Percentiles rank a stretch among this genome's conserved stretches.
These are phyloP conservation scores for Wakefieldia striispora DNA, from an alignment of 768 basidiomycete species.

Conservation along the genomic window DNA sequence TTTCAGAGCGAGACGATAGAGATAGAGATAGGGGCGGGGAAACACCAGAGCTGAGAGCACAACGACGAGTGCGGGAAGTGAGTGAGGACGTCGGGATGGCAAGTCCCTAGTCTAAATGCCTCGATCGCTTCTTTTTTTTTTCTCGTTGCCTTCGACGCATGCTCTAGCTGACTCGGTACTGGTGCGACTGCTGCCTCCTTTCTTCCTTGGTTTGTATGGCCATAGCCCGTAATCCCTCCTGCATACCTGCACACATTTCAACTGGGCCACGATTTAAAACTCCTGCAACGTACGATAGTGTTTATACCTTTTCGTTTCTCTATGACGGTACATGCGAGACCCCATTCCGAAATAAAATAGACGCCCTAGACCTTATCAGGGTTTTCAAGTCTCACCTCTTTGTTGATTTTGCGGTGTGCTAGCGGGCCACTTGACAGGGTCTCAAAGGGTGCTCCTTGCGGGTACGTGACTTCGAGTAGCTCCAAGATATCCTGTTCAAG, in stretches of 20 bases:
- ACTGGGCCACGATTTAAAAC: slow-evolving; percentile 15
- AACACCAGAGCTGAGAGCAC: slow-evolving; percentile 33
- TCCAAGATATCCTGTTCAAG: too few relatives aligned
- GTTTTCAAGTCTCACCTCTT: too few relatives aligned
- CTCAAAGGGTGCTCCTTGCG: too few relatives aligned
- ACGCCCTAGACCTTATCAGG: too few relatives aligned
- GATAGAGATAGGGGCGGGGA: slow-evolving; percentile 31
- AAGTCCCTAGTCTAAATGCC: slow-evolving; percentile 23
- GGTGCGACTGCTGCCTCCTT: not conserved
- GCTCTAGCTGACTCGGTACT: not conserved
- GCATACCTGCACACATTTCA: slow-evolving; percentile 21
- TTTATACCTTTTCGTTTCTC: slow-evolving; percentile 27
- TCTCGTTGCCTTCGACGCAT: not conserved
- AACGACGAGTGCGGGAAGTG: slow-evolving; percentile 25
- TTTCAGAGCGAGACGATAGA: slow-evolving; percentile 19
- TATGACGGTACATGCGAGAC: not conserved
- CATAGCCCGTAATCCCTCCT: slow-evolving; percentile 18
- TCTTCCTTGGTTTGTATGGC: slow-evolving; percentile 11
- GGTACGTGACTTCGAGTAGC: too few relatives aligned
- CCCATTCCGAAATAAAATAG: slow-evolving; percentile 3
- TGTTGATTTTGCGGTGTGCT: too few relatives aligned
- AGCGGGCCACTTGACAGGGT: too few relatives aligned
- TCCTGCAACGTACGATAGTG: slow-evolving; percentile 25
- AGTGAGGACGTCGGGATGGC: slow-evolving; percentile 33
- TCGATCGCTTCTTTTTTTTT: not conserved